A percentile compares a stretch with the other conserved stretches of the same genome.
Evolutionary conservation across 345 rosid species (phyloP).

Genomic region (Populus euphratica): DNA sequence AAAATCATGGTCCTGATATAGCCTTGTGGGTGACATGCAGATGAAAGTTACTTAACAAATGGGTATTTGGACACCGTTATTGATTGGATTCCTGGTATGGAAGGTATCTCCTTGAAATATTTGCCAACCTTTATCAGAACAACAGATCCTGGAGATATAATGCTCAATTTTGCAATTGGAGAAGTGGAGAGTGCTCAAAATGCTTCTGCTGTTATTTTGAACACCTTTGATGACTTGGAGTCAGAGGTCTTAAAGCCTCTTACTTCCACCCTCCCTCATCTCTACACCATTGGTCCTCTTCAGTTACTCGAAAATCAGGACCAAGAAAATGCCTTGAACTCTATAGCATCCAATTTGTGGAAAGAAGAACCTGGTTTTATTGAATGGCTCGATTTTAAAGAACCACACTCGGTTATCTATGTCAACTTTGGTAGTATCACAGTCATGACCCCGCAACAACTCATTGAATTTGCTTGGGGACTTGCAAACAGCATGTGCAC

Average conservation of each 20-base stretch:
- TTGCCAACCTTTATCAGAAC: slow-evolving; percentile 16
- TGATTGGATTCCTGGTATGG: slow-evolving; percentile 14
- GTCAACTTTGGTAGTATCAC: slow-evolving; percentile 18
- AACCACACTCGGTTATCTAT: not conserved
- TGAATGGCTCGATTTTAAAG: slow-evolving; percentile 15
- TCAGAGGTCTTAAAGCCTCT: not conserved
- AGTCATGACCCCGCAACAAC: slow-evolving; percentile 10
- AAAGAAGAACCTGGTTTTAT: slow-evolving; percentile 9
- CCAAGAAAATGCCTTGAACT: not conserved
- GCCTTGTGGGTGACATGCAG: not conserved
- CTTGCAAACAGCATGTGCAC: slow-evolving; percentile 15
- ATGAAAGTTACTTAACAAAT: slow-evolving; percentile 15
- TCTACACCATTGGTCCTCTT: slow-evolving; percentile 9
- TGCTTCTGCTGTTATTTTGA: slow-evolving; percentile 10
- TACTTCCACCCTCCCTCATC: not conserved
- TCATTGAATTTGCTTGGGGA: slow-evolving; percentile 26
- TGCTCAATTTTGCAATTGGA: not conserved
- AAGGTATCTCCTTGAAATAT: slow-evolving; percentile 6
- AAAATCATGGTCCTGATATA: not conserved
- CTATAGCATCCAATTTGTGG: slow-evolving; percentile 13
- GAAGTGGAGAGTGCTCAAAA: not conserved
- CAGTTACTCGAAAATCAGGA: not conserved
- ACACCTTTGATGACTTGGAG: slow-evolving; percentile 19
- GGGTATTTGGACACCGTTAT: slow-evolving; percentile 14
- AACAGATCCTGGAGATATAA: slow-evolving; percentile 7